Evolutionary conservation across 495 filamentous ascomycete genomes (phyloP).

Genomic region (Trichoderma asperelloides): DNA sequence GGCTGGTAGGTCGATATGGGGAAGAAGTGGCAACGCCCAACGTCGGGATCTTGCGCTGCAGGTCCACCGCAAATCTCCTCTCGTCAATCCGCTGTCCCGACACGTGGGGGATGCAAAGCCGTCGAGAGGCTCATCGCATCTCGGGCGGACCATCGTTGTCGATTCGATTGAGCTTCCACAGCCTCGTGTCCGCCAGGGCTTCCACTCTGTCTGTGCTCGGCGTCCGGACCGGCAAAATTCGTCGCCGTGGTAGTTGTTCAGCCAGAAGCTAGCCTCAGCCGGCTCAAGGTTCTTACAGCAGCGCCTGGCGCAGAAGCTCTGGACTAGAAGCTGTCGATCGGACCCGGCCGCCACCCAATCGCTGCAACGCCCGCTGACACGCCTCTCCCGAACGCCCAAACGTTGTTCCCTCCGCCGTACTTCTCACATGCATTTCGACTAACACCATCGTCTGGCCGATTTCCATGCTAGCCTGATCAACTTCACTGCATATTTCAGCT

Average conservation of each 20-base stretch:
- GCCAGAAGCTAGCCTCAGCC: background rate
- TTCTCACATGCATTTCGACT: background rate
- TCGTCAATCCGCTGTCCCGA: background rate
- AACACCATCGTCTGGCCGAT: background rate
- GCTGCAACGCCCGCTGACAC: background rate
- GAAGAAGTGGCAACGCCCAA: background rate
- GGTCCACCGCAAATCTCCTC: background rate
- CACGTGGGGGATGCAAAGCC: background rate
- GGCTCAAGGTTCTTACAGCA: background rate
- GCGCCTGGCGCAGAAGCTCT: background rate
- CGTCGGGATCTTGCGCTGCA: background rate
- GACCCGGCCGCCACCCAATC: background rate
- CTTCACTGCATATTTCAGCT: background rate
- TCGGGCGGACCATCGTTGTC: too few relatives aligned
- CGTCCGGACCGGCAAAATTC: too few relatives aligned
- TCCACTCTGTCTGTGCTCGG: background rate
- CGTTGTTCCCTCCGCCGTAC: background rate
- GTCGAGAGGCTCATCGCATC: too few relatives aligned
- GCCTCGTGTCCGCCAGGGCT: background rate
- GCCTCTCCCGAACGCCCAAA: constrained; percentile 3
- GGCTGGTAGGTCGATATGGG: too few relatives aligned
- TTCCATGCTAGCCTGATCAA: background rate
- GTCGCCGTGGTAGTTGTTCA: too few relatives aligned
- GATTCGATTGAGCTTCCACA: too few relatives aligned
- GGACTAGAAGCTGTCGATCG: background rate